Percentiles rank a stretch among this genome's conserved stretches.
These are phyloP conservation scores for Pneumocystis oryctolagi DNA, from an alignment of 1,139 yeast genomes.

Conservation along the genomic window DNA sequence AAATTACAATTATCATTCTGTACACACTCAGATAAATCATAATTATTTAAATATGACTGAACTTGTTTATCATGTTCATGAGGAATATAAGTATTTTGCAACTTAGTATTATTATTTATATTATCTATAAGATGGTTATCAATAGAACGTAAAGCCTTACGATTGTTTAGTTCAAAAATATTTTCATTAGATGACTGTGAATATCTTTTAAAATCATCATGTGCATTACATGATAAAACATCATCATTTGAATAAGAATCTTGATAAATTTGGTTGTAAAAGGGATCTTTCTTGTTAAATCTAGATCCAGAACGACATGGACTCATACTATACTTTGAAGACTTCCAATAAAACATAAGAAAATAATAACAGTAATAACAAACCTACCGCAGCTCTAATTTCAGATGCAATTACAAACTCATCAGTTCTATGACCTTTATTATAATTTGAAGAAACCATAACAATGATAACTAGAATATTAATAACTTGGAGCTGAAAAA, in stretches of 20 bases:
- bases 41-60: background rate
- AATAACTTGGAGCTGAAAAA: background rate
- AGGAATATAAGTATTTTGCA: background rate
- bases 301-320: background rate
- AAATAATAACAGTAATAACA: background rate
- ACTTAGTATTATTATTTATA: background rate
- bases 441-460: background rate
- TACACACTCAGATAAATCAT: background rate
- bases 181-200: background rate
- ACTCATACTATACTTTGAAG: background rate
- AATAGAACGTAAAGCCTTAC: background rate
- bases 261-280: background rate
- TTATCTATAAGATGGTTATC: background rate
- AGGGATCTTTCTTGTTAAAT: background rate
- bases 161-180: background rate
- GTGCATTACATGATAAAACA: background rate
- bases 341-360: background rate
- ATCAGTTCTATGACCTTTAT: background rate
- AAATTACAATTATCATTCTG: background rate
- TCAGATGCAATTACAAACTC: background rate
- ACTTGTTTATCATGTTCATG: background rate
- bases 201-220: background rate
- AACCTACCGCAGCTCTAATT: background rate
- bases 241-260: background rate
- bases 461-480: background rate